phyloP scores from a whole-genome alignment of 176 grass and related monocot genomes.

The Luzula sylvatica region DNA sequence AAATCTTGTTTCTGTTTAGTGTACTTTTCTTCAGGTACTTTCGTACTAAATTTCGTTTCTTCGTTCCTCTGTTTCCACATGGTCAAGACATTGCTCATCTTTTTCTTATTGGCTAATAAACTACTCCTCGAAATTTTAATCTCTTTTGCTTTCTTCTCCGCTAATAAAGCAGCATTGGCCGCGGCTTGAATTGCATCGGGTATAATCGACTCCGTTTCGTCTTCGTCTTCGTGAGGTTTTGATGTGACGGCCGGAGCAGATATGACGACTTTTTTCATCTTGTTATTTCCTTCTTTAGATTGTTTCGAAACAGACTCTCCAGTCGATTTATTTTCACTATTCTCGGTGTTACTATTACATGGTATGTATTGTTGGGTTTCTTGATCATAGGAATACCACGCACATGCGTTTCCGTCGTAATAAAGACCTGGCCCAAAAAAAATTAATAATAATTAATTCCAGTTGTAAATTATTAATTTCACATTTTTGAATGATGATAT shows the following conservation, averaged over 20 bases:
- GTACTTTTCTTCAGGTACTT: slow-evolving; percentile 28
- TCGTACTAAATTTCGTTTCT: slow-evolving; percentile 39
- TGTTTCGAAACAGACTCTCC: slow-evolving; percentile 35
- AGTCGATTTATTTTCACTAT: slow-evolving; percentile 24
- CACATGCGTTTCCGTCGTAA: slow-evolving; percentile 75
- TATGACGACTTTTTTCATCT: slow-evolving; percentile 71
- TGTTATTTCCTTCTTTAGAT: slow-evolving; percentile 38
- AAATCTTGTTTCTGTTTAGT: slow-evolving; percentile 48
- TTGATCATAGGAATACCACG: slow-evolving; percentile 83
- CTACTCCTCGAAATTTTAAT: slow-evolving; percentile 79
- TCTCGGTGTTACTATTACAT: slow-evolving; percentile 51
- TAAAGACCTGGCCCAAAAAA: slow-evolving; percentile 66
- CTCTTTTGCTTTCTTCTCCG: slow-evolving; percentile 72
- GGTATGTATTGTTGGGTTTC: slow-evolving; percentile 80
- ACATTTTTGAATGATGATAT: too few species aligned
- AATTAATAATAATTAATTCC: slow-evolving; percentile 18
- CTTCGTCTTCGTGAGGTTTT: slow-evolving; percentile 70
- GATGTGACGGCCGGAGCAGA: slow-evolving; percentile 70
- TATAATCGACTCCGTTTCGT: slow-evolving; percentile 26
- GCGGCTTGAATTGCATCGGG: slow-evolving; percentile 85
- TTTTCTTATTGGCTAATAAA: slow-evolving; percentile 93
- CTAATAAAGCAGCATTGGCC: slow-evolving; percentile 75
- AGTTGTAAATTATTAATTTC: not conserved
- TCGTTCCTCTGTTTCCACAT: slow-evolving; percentile 99
- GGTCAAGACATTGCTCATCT: slow-evolving; percentile 96